Evolutionary conservation across 805 yeast species (phyloP).

Genomic region (Yarrowia sp.): DNA sequence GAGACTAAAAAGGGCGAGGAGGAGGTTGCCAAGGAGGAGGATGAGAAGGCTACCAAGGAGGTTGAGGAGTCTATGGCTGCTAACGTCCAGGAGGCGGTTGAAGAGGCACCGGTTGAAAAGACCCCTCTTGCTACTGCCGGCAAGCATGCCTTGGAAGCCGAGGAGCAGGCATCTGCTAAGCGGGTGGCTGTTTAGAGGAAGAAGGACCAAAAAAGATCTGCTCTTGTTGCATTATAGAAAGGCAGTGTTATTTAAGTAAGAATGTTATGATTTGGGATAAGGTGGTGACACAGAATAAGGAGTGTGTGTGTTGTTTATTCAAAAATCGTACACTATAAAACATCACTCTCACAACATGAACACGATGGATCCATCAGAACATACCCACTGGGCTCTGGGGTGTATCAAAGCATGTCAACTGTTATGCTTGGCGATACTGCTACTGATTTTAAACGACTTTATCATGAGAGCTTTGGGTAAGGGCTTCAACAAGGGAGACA

Average conservation of each 20-base stretch:
- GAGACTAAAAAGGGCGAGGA: not conserved
- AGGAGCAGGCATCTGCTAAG: not conserved
- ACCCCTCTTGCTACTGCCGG: not conserved
- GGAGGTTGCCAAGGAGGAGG: not conserved
- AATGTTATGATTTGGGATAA: constrained; percentile 6
- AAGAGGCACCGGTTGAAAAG: not conserved
- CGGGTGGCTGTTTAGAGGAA: constrained; percentile 17
- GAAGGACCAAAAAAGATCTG: not conserved
- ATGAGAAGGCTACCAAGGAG: constrained; percentile 29
- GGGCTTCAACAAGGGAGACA: not conserved
- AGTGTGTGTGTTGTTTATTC: too few relatives aligned
- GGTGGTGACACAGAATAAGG: not conserved
- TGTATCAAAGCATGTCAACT: not conserved
- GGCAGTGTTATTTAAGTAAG: constrained; percentile 12
- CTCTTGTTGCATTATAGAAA: constrained; percentile 33
- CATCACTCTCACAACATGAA: not conserved
- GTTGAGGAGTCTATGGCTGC: constrained; percentile 4
- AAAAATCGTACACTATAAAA: not conserved
- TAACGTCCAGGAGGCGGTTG: not conserved
- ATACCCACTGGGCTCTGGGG: not conserved
- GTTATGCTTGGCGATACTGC: not conserved
- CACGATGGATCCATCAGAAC: not conserved
- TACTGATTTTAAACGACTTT: constrained; percentile 10
- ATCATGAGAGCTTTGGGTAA: constrained; percentile 8
- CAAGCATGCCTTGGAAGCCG: constrained; percentile 11